Evolutionary conservation across 2,329 filamentous ascomycete species (phyloP), one percentile per base, ranked within the genome.

Genomic region (Trichoderma afroharzianum): DNA sequence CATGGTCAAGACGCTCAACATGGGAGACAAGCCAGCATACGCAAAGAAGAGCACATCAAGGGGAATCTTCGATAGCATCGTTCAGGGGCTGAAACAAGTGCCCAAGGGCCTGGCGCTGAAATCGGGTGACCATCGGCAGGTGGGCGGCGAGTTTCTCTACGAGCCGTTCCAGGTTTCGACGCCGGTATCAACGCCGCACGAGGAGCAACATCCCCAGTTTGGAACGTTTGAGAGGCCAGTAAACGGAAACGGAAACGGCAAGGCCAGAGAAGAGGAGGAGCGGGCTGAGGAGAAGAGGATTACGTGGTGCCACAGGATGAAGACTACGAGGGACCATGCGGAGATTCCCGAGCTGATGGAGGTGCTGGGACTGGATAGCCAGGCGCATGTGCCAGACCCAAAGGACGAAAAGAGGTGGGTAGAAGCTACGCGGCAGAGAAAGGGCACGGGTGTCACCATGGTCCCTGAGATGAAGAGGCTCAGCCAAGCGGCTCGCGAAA

Each of bases 261-360:
- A 64, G 4, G 70, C 71, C 21, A 76, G 76, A 7, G 73, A 67
- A n/a, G 78, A 75, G 9, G 79, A 77, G 28, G 78, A 78, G 66
- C 74, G 74, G 9, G 76, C 79, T 3, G 84, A 88, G 76, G 84
- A 88, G 76, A 92, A 92, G 81, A 83, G 83, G 69, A 87, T 93
- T 32, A 90, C 88, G 1, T 97, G 93, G 93, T 94, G 91, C 76
- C 92, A 95, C 81, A 86, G 93, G 32, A 97, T 97, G 93, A 85
- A 85, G 78, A 92, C 88, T 71, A 95, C 93, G 14, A 83, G 93
- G 63, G 93, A 95, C 75, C 93, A 97, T 78, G 87, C 88, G 1
- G 92, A 94, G 83, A 84, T 95, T 1, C 85, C 86, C 0, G 90
- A 91, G 79, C 76, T 94, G 70, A 88, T 89, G 81, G 83, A 87